These are phyloP conservation scores for Filobasidium uniguttulatum DNA, from an alignment of 1,284 basidiomycete species.

Conservation along the genomic window DNA sequence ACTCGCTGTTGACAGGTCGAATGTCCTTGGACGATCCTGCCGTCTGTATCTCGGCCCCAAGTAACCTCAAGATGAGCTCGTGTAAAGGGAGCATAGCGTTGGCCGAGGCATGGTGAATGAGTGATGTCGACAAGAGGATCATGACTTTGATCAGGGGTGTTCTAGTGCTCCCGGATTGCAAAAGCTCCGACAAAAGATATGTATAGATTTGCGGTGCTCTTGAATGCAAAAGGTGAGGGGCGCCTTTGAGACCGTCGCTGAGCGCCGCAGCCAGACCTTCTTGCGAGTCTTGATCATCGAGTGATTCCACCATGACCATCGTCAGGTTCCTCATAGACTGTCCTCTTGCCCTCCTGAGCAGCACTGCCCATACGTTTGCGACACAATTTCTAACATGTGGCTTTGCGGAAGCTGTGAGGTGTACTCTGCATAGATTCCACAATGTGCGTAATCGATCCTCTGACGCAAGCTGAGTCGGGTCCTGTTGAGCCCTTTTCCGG, in stretches of 20 bases:
- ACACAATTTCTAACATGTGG: constrained; percentile 33
- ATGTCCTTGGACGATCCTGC: not conserved
- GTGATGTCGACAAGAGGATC: constrained; percentile 13
- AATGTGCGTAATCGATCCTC: constrained; percentile 17
- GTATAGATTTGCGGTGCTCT: constrained; percentile 50
- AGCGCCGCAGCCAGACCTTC: constrained; percentile 11
- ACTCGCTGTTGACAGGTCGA: no score
- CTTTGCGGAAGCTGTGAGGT: constrained; percentile 27
- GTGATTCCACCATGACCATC: constrained; percentile 23
- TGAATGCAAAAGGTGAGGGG: constrained; percentile 56
- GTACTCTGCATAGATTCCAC: constrained; percentile 26
- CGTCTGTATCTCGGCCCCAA: not conserved
- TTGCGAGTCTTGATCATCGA: constrained; percentile 20
- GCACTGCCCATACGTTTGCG: constrained; percentile 34
- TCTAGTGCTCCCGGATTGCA: not conserved
- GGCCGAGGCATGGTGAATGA: constrained; percentile 13
- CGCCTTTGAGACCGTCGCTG: constrained; percentile 12
- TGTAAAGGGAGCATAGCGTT: constrained; percentile 10
- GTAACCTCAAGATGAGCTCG: constrained; percentile 3
- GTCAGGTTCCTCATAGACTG: constrained; percentile 24
- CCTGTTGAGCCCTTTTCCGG: no score
- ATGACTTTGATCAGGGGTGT: not conserved
- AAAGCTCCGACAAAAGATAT: constrained; percentile 34
- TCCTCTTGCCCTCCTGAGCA: constrained; percentile 29
- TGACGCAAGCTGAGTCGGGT: constrained; percentile 3